phyloP scores from a whole-genome alignment of 306 rosid genomes.

The Cicer yamashitae region DNA sequence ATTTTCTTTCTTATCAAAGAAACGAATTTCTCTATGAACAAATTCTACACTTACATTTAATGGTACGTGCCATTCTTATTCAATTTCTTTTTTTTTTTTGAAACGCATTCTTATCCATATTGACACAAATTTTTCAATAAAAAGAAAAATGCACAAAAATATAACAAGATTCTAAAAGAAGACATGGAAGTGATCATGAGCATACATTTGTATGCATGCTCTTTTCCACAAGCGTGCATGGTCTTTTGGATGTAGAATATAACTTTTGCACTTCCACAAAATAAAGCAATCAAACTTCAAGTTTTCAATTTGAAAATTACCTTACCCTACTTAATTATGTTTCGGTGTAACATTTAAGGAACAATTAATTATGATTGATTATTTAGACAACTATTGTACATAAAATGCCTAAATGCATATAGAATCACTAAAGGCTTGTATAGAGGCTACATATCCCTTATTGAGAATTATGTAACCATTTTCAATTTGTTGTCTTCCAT shows the following conservation, averaged over 20 bases:
- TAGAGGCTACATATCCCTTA: background rate
- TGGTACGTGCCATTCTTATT: no score
- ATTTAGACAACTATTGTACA: background rate
- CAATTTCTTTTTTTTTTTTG: no score
- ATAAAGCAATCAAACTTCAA: constrained; percentile 38
- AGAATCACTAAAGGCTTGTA: background rate
- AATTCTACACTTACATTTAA: no score
- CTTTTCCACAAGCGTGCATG: constrained; percentile 56
- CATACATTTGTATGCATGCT: constrained; percentile 49
- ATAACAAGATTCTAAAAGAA: constrained; percentile 40
- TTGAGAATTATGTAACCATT: background rate
- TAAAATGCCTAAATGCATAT: background rate
- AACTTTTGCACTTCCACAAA: constrained; percentile 47
- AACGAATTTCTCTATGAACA: no score
- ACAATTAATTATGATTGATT: background rate
- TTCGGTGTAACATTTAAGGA: background rate
- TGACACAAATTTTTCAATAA: background rate
- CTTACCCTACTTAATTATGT: background rate
- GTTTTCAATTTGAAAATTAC: constrained; percentile 28
- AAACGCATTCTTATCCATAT: constrained; percentile 13
- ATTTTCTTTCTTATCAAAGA: no score
- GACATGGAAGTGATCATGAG: constrained; percentile 45
- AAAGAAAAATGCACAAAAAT: background rate
- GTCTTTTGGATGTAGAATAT: constrained; percentile 41
- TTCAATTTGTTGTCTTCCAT: constrained; percentile 36